These are phyloP conservation scores for Penicillium frequentans DNA, from an alignment of 2,329 filamentous ascomycete species.

Conservation along the genomic window DNA sequence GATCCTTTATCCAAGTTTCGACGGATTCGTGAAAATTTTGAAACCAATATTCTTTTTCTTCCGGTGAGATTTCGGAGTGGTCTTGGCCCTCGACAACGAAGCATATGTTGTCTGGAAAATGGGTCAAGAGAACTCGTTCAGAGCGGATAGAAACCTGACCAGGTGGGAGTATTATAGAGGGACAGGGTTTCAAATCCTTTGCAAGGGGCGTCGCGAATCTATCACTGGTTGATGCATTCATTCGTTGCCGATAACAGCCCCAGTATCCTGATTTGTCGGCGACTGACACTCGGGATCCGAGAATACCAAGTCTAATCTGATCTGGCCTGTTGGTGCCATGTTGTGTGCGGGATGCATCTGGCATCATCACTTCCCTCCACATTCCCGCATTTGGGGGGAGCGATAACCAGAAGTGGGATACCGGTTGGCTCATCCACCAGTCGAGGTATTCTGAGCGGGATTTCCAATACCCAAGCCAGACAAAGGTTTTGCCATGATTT, in stretches of 20 bases:
- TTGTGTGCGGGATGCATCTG: slow-evolving; percentile 9
- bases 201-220: background rate
- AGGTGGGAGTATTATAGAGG: background rate
- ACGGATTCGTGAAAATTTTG: slow-evolving; percentile 9
- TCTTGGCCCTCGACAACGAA: slow-evolving; percentile 22
- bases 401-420: slow-evolving; percentile 12
- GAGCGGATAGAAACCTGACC: background rate
- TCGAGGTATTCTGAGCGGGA: slow-evolving; percentile 1
- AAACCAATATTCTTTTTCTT: slow-evolving; percentile 13
- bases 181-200: background rate
- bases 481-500: slow-evolving; percentile 19
- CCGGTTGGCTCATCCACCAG: slow-evolving; percentile 14
- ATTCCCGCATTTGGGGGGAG: slow-evolving; percentile 12
- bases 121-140: slow-evolving; percentile 1
- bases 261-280: slow-evolving; percentile 17
- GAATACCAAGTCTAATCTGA: slow-evolving; percentile 4
- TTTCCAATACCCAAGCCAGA: slow-evolving; percentile 18
- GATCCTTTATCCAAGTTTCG: slow-evolving; percentile 9
- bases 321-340: slow-evolving; percentile 9
- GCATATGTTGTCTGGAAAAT: slow-evolving; percentile 17
- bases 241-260: slow-evolving; percentile 18
- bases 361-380: slow-evolving; percentile 17
- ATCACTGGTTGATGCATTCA: slow-evolving; percentile 1
- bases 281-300: slow-evolving; percentile 2
- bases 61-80: slow-evolving; percentile 1